phyloP scores from a whole-genome alignment of 2,329 filamentous ascomycete species.

The Arachnomyces sp. region DNA sequence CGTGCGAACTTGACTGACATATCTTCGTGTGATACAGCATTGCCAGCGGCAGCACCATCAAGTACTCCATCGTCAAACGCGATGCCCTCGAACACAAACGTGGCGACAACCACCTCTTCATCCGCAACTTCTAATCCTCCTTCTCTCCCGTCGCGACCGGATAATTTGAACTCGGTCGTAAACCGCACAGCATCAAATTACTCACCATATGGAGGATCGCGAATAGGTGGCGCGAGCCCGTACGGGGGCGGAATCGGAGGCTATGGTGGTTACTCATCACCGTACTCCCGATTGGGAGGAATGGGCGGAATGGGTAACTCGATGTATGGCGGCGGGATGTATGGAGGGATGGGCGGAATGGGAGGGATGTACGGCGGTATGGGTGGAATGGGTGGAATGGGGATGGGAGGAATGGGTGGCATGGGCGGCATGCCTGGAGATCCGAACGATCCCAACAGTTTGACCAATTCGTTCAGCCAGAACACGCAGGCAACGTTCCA shows the following conservation, averaged over 20 bases:
- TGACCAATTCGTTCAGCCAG: slow-evolving; percentile 92
- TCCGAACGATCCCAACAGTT: slow-evolving; percentile 65
- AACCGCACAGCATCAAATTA: slow-evolving; percentile 85
- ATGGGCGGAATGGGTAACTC: slow-evolving; percentile 27
- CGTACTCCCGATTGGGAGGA: slow-evolving; percentile 47
- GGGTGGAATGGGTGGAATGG: slow-evolving; percentile 38
- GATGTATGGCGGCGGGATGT: slow-evolving; percentile 22
- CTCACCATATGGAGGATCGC: slow-evolving; percentile 54
- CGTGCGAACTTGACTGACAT: slow-evolving; percentile 7
- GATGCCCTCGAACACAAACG: slow-evolving; percentile 31
- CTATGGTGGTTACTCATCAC: slow-evolving; percentile 48
- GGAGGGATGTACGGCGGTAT: slow-evolving; percentile 29
- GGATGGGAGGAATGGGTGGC: slow-evolving; percentile 35
- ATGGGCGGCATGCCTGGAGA: slow-evolving; percentile 41
- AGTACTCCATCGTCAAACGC: slow-evolving; percentile 36
- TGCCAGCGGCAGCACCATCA: slow-evolving; percentile 33
- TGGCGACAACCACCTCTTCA: slow-evolving; percentile 22
- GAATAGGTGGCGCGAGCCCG: slow-evolving; percentile 45
- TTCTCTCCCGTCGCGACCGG: slow-evolving; percentile 71
- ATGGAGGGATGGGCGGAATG: slow-evolving; percentile 36
- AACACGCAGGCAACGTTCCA: slow-evolving; percentile 96
- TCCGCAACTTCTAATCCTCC: slow-evolving; percentile 49
- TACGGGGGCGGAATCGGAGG: slow-evolving; percentile 40
- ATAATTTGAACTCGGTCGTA: slow-evolving; percentile 67
- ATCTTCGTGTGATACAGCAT: slow-evolving; percentile 10